Evolutionary conservation across 176 grass and related monocot species (phyloP).

Genomic region (Ensete ventricosum): DNA sequence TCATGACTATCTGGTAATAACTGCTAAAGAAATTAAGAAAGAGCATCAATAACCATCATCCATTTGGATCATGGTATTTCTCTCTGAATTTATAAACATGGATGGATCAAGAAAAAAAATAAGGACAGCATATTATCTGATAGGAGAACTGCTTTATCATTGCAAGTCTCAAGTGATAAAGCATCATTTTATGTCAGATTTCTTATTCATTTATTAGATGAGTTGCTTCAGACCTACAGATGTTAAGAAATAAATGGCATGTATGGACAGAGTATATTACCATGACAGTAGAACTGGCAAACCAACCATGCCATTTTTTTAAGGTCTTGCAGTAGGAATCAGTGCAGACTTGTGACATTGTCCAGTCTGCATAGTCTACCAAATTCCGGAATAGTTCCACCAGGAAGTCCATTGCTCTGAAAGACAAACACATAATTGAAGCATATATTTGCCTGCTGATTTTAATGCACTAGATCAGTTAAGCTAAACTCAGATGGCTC

Average conservation of each 20-base stretch:
- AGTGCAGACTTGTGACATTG: slow-evolving; percentile 21
- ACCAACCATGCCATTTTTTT: slow-evolving; percentile 39
- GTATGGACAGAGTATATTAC: slow-evolving; percentile 15
- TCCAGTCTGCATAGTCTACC: slow-evolving; percentile 28
- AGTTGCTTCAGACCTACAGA: not conserved
- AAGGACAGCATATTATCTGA: too few species aligned
- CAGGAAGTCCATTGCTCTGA: slow-evolving; percentile 34
- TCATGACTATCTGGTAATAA: too few species aligned
- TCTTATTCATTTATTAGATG: not conserved
- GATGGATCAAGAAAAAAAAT: not conserved
- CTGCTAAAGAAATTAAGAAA: too few species aligned
- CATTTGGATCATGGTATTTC: too few species aligned
- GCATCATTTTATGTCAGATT: not conserved
- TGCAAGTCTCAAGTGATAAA: not conserved
- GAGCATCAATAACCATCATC: too few species aligned
- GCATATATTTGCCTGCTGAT: too few species aligned
- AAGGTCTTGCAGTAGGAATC: slow-evolving; percentile 36
- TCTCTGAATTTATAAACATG: too few species aligned
- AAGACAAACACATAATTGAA: not conserved
- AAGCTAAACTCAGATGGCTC: too few species aligned
- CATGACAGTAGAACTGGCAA: slow-evolving; percentile 33
- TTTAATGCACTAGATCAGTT: too few species aligned
- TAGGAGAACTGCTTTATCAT: too few species aligned
- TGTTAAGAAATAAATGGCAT: not conserved
- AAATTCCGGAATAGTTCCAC: slow-evolving; percentile 28